Evolutionary conservation across 768 basidiomycete species (phyloP).

Genomic region (Hygrocybe punicea): DNA sequence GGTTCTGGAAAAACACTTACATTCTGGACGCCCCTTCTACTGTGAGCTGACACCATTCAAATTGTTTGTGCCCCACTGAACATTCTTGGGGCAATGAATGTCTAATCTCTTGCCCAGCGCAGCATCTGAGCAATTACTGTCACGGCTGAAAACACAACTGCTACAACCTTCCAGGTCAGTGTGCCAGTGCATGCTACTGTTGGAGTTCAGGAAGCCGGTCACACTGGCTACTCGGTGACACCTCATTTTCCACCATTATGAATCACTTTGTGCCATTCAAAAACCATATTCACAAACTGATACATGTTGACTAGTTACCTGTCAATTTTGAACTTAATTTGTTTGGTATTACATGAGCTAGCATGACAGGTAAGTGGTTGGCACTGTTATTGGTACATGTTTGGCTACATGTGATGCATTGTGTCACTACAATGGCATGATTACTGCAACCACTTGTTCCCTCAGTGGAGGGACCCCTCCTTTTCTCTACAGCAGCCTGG

Average conservation of each 20-base stretch:
- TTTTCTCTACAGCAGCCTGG: too few relatives aligned
- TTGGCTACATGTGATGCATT: too few relatives aligned
- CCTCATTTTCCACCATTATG: not conserved
- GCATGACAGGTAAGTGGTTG: too few relatives aligned
- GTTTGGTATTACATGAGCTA: too few relatives aligned
- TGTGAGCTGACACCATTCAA: not conserved
- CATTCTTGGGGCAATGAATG: not conserved
- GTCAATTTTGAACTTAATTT: not conserved
- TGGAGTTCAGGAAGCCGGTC: not conserved
- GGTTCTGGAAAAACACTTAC: too few relatives aligned
- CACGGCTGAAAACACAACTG: constrained; percentile 11
- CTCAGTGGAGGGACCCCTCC: too few relatives aligned
- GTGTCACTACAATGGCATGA: too few relatives aligned
- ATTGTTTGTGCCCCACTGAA: not conserved
- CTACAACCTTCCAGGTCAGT: constrained; percentile 19
- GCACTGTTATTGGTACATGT: too few relatives aligned
- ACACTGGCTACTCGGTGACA: not conserved
- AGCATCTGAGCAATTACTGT: constrained; percentile 23
- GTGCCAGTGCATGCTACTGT: too few relatives aligned
- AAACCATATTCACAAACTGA: not conserved
- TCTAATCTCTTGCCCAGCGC: constrained; percentile 23
- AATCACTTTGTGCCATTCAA: not conserved
- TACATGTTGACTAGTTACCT: not conserved
- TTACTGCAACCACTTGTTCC: too few relatives aligned
- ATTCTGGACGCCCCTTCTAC: not conserved